These are phyloP conservation scores for Lasiodiplodia hormozganensis DNA, from an alignment of 2,329 filamentous ascomycete genomes.

Conservation along the genomic window DNA sequence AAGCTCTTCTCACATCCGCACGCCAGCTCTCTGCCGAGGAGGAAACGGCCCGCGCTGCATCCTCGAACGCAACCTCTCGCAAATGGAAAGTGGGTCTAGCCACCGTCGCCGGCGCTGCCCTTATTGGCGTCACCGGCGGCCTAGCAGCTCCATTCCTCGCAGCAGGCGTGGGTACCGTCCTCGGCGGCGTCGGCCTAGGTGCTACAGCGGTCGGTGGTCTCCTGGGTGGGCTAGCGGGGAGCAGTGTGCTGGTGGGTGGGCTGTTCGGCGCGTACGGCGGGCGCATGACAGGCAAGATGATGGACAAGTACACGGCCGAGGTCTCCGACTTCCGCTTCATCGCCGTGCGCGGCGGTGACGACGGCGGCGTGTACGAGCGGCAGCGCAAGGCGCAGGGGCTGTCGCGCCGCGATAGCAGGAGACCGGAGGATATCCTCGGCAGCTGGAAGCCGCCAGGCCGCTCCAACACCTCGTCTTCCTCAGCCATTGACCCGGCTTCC, in stretches of 20 bases:
- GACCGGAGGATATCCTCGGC: constrained; percentile 51
- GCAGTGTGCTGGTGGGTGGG: constrained; percentile 78
- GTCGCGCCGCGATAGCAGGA: background rate
- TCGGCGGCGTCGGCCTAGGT: constrained; percentile 78
- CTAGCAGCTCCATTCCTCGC: constrained; percentile 79
- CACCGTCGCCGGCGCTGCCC: constrained; percentile 82
- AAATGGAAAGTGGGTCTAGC: constrained; percentile 87
- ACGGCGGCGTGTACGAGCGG: constrained; percentile 33
- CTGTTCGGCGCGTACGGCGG: constrained; percentile 92
- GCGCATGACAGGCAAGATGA: constrained; percentile 81
- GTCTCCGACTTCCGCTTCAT: constrained; percentile 89
- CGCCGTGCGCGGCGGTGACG: constrained; percentile 64
- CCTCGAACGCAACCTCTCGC: constrained; percentile 69
- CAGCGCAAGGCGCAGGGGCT: constrained; percentile 52
- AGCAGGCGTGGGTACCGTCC: constrained; percentile 79
- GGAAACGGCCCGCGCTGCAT: constrained; percentile 74
- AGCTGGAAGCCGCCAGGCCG: constrained; percentile 11
- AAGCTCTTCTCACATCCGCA: constrained; percentile 75
- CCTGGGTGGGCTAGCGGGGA: constrained; percentile 80
- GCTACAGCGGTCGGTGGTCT: constrained; percentile 77
- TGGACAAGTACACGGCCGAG: constrained; percentile 86
- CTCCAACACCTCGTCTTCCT: constrained; percentile 32
- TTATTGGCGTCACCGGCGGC: constrained; percentile 83
- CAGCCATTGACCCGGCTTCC: constrained; percentile 33
- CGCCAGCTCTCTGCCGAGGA: constrained; percentile 75